Conservation (phyloP, 2,329 filamentous ascomycete genomes). For the Fusarium penzigii region DNA sequence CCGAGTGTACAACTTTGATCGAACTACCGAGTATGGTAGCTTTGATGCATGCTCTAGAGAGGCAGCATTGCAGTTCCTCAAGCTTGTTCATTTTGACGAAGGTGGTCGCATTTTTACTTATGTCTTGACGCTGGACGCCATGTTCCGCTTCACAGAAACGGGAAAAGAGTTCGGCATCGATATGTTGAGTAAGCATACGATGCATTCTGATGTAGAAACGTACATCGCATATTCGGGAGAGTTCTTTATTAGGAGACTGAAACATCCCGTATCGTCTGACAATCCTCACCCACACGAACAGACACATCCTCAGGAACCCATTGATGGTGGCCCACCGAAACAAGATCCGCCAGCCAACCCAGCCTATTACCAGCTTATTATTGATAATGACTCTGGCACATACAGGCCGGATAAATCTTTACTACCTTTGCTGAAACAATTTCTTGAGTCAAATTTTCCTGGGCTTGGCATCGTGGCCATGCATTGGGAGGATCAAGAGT, state of each 20-base stretch:
- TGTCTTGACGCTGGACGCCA: conserved; percentile 81
- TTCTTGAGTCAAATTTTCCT: conserved; percentile 72
- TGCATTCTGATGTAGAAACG: conserved; percentile 90
- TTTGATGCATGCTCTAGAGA: conserved; percentile 68
- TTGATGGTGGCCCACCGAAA: conserved; percentile 48
- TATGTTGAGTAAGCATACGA: conserved; percentile 90
- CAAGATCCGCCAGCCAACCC: conserved; percentile 47
- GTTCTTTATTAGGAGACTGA: conserved; percentile 79
- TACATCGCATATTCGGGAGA: conserved; percentile 93
- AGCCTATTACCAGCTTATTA: conserved; percentile 78
- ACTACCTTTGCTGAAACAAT: conserved; percentile 70
- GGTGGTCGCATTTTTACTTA: conserved; percentile 90
- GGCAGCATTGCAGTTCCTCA: conserved; percentile 77
- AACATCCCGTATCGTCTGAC: conserved; percentile 46
- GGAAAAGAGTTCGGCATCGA: conserved; percentile 96
- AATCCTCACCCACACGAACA: conserved; percentile 45
- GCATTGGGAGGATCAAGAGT: conserved; percentile 76
- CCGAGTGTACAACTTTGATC: conserved; percentile 86
- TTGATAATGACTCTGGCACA: conserved; percentile 94
- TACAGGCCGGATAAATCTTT: conserved; percentile 83
- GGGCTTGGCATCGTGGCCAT: conserved; percentile 73
- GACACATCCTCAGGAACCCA: conserved; percentile 53
- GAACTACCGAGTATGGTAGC: conserved; percentile 69
- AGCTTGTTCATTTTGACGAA: conserved; percentile 82
- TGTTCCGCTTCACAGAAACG: conserved; percentile 91